Conservation (phyloP, 805 yeast genomes). For the Candida boleticola region DNA sequence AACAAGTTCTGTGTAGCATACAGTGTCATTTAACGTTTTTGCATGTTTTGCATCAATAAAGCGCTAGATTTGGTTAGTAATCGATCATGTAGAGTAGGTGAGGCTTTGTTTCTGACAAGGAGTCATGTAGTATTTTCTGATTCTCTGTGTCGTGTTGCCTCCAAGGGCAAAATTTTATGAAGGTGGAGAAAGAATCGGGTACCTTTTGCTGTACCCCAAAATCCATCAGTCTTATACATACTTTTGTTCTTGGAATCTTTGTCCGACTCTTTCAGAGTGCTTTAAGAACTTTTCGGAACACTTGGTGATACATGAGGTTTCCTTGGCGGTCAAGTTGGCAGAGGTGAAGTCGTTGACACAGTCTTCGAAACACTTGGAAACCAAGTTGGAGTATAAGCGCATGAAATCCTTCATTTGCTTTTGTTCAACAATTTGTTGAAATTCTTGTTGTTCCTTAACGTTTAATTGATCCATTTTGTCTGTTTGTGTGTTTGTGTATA, state of each 20-base stretch:
- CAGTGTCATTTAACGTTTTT: conserved; percentile 15
- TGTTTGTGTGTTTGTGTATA: conserved; percentile 5
- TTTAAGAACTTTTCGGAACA: conserved; percentile 98
- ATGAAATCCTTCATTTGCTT: conserved; percentile 99
- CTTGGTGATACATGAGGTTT: conserved; percentile 78
- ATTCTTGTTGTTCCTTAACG: conserved; percentile 94
- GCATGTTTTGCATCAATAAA: conserved; percentile 69
- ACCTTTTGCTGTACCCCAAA: too few relatives aligned
- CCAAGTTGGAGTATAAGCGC: conserved; percentile 92
- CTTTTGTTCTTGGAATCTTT: conserved; percentile 98
- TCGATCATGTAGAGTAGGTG: too few relatives aligned
- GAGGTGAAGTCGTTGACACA: conserved; percentile 99
- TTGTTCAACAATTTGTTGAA: conserved; percentile 91
- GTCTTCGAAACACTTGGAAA: conserved; percentile 94
- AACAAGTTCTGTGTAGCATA: too few relatives aligned
- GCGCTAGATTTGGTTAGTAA: conserved; percentile 46
- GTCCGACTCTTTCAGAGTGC: conserved; percentile 97
- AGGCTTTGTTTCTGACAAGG: too few relatives aligned
- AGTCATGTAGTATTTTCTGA: too few relatives aligned
- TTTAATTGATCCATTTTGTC: conserved; percentile 86
- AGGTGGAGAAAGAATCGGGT: too few relatives aligned
- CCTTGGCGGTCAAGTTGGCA: conserved; percentile 78
- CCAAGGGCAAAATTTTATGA: too few relatives aligned
- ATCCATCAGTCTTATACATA: too few relatives aligned
- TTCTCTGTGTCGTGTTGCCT: too few relatives aligned